These are phyloP conservation scores for Setomelanomma holmii DNA, from an alignment of 2,329 filamentous ascomycete species.

Conservation along the genomic window DNA sequence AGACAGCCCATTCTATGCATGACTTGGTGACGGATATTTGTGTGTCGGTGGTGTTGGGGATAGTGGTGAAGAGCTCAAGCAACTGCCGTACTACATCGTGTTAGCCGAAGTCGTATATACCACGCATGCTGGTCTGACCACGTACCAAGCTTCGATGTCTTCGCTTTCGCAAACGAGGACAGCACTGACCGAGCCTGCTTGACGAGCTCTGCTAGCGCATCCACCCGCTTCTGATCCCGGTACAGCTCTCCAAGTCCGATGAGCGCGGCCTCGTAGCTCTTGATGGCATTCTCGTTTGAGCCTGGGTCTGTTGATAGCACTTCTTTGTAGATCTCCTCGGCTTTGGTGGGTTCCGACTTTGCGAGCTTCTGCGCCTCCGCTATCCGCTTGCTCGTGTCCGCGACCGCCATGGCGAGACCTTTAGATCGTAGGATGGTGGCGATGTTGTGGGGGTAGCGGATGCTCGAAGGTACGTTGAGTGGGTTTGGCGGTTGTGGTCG, in stretches of 20 bases:
- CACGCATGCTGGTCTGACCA: not conserved
- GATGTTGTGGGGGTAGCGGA: not conserved
- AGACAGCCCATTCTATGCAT: constrained; percentile 98
- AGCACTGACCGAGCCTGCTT: constrained; percentile 89
- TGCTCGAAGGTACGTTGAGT: not conserved
- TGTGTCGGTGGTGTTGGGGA: constrained; percentile 92
- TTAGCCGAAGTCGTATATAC: constrained; percentile 9
- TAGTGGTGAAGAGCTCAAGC: constrained; percentile 91
- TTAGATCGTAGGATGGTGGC: not conserved
- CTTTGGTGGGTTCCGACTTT: constrained; percentile 81
- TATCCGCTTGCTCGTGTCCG: constrained; percentile 70
- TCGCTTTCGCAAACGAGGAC: constrained; percentile 97
- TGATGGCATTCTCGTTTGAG: constrained; percentile 82
- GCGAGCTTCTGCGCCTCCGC: constrained; percentile 86
- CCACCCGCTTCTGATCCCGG: constrained; percentile 80
- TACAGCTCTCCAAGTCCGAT: constrained; percentile 92
- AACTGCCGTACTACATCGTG: constrained; percentile 80
- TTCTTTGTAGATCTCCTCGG: constrained; percentile 87
- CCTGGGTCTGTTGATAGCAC: constrained; percentile 86
- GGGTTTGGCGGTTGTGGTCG: constrained; percentile 10
- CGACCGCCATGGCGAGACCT: constrained; percentile 39
- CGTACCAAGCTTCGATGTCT: constrained; percentile 96
- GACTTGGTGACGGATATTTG: constrained; percentile 97
- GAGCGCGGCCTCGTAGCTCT: constrained; percentile 90
- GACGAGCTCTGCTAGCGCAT: constrained; percentile 88